A percentile compares a stretch with the other conserved stretches of the same genome.
Conservation (phyloP, 208 protist species). For the Trichomonas tenax region DNA sequence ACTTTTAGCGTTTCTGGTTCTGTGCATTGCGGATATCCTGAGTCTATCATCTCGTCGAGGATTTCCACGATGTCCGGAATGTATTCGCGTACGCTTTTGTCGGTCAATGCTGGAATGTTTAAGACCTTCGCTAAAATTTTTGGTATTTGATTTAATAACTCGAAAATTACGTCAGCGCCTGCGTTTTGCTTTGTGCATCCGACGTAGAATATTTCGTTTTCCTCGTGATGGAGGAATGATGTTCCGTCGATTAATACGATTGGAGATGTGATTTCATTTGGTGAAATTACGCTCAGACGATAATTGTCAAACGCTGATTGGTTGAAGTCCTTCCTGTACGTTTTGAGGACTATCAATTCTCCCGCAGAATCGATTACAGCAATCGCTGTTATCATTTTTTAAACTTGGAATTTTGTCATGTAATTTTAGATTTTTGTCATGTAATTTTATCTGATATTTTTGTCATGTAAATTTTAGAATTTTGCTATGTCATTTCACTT, state of each 20-base stretch:
- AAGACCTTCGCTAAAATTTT: background rate
- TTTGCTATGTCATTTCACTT: no score
- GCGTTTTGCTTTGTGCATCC: background rate
- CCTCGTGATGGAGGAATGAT: background rate
- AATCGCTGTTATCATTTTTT: background rate
- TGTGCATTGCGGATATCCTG: slow-evolving; percentile 16
- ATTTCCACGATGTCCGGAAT: background rate
- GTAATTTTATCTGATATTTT: no score
- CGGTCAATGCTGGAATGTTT: background rate
- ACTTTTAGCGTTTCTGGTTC: background rate
- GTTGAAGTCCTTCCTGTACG: background rate
- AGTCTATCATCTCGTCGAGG: slow-evolving; percentile 21
- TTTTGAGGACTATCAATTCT: background rate
- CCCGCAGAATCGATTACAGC: background rate
- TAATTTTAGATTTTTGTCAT: no score
- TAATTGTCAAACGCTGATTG: background rate
- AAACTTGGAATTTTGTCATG: background rate
- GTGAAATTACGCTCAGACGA: background rate
- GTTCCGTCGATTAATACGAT: background rate
- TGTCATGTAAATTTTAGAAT: no score
- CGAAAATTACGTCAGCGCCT: background rate
- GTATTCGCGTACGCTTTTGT: background rate
- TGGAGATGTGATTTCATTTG: background rate
- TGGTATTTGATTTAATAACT: background rate
- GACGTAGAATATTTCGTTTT: slow-evolving; percentile 9